Evolutionary conservation across 73 alveolate species (phyloP), one percentile per base, ranked within the genome.

Genomic region (Paramecium sexaurelia): DNA sequence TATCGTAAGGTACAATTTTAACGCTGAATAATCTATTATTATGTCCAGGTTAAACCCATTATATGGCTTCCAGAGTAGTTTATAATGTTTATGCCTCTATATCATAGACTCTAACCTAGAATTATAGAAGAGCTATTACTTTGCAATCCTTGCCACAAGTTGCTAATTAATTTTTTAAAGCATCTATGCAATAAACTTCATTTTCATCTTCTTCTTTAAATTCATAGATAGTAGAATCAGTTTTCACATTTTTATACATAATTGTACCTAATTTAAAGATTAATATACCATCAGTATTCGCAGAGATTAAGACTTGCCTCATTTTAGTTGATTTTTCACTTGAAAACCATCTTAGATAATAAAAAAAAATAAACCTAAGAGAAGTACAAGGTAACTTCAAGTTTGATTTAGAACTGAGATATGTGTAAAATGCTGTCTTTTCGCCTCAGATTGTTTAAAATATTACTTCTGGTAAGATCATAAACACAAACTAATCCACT

Each of bases 1-100:
- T 91, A 84, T 94, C 95, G 35, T 87, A 66, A 13, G 93, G 92
- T 37, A 69, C 71, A 61, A 84, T 85, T 45, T 94, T 94, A 55
- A 94, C 95, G 22, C 97, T 85, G 94, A 95, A 96, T 75, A 96
- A 95, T 87, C 99, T 88, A 92, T 94, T 95, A 66, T 94, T 87
- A 78, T 96, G 99, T 3, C 95, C 95, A 36, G 73, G 75, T 33
- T 88, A 61, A 5, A 71, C 61, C 84, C 87, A 88, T 26, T 56
- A 55, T 37, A 55, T 55, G 19, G 83, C 89, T 20, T 66, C 37
- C 29, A 88, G 29, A 15, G 85, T 88, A 10, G 43, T 26, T 17
- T 88, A 37, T 13, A 88, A 22, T 36, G 45, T 40, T 51, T 69
- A n/a, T 8, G 91, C 73, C 37, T 68, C 94, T 22, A 68, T 57